These are phyloP conservation scores for Colletotrichum aenigma DNA, from an alignment of 2,329 filamentous ascomycete species.

Conservation along the genomic window DNA sequence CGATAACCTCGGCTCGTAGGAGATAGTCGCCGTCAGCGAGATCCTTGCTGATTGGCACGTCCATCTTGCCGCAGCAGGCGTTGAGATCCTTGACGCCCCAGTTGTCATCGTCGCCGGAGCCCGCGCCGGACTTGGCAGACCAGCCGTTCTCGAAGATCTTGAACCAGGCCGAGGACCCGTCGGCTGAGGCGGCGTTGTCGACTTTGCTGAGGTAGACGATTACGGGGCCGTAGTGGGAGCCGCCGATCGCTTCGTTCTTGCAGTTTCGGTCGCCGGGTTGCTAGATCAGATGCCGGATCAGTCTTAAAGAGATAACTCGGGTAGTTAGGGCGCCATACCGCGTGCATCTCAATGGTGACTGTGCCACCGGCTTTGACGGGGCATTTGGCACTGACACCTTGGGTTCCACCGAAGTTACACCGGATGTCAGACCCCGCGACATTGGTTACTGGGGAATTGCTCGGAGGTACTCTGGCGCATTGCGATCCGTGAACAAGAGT, in stretches of 20 bases:
- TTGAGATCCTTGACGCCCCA: slow-evolving; percentile 49
- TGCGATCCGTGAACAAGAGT: slow-evolving; percentile 35
- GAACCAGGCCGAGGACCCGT: slow-evolving; percentile 51
- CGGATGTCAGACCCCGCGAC: slow-evolving; percentile 45
- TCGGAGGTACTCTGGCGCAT: slow-evolving; percentile 51
- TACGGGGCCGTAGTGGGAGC: slow-evolving; percentile 58
- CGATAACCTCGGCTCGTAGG: slow-evolving; percentile 52
- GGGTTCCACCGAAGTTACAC: slow-evolving; percentile 47
- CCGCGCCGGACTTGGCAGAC: slow-evolving; percentile 30
- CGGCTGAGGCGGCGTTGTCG: slow-evolving; percentile 47
- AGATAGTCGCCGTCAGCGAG: slow-evolving; percentile 44
- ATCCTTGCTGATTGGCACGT: slow-evolving; percentile 37
- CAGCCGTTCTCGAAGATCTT: slow-evolving; percentile 57
- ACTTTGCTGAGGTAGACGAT: slow-evolving; percentile 57
- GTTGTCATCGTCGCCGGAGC: slow-evolving; percentile 47
- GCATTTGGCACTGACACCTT: slow-evolving; percentile 44
- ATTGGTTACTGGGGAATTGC: slow-evolving; percentile 56
- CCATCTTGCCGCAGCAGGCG: slow-evolving; percentile 44
- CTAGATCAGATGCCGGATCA: slow-evolving; percentile 23
- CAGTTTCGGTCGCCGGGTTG: slow-evolving; percentile 52
- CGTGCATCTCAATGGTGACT: slow-evolving; percentile 64
- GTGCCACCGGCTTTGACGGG: slow-evolving; percentile 49
- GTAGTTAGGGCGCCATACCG: too few relatives aligned
- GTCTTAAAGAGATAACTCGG: too few relatives aligned
- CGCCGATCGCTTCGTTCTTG: slow-evolving; percentile 54